Base-by-base conservation (phyloP, 257 asterid species). In the Dorcoceras hygrometricum region DNA sequence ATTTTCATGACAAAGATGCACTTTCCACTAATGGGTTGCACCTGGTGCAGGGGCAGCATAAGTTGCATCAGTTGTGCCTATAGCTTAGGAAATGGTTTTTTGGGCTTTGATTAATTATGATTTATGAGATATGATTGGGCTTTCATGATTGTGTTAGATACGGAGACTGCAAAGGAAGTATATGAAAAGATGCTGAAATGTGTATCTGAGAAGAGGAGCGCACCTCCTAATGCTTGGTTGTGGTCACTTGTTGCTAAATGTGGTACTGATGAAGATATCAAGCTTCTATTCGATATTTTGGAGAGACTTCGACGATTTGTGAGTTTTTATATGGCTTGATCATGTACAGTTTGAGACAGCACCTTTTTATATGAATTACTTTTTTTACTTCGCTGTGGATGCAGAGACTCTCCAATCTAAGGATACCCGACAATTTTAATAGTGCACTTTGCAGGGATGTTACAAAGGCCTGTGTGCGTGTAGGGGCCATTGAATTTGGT, bases 361-460 rank as follows among this genome's bases (percentile, higher is more conserved):
- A 26, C 27, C 59, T 50, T 67, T 51, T 18, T 29, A 62, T 51
- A 18, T 31, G 18, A 56, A 19, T 29, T 75, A 43, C 29, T 23
- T 48, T 29, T 24, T 59, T 57, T 26, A 65, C 32, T 54, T 31
- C 43, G 18, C 60, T 29, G 20, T 77, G 78, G 64, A 31, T 84
- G 82, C 95, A 94, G 99, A 87, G 95, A 75, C 90, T 88, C 71
- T 88, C 89, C 68, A 90, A 85, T 81, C 97, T 90, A 68, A 84
- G 93, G 77, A 88, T 94, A 76, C 80, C 78, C 24, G 86, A 87
- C 2, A 83, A 77, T 70, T 94, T 85, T 67, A 94, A 94, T 75
- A 77, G 81, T 62, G 93, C 97, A 56, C 91, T 94, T 69, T 88
- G 97, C 79, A 84, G 87, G 78, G 96, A 79, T 71, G 85, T 94